Base-by-base conservation (phyloP, 2,329 filamentous ascomycete species). In the Curvularia lunata region DNA sequence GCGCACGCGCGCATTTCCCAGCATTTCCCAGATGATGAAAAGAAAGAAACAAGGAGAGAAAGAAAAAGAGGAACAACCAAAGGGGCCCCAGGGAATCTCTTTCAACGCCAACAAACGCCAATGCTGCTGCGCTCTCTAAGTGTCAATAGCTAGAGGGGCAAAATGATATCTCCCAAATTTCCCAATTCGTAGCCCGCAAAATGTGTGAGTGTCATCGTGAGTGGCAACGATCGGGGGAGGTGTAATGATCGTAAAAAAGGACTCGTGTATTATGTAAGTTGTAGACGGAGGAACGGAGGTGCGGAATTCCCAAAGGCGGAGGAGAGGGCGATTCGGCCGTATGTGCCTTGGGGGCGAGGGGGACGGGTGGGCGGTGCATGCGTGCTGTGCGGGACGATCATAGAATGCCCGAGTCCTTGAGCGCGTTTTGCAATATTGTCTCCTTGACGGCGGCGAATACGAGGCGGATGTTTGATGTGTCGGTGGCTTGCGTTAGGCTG, bases 391-490 rank as follows among this genome's bases (percentile, higher is more conserved):
- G 16, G 6, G 59, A 54, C 55, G 43, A 54, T 43, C 70, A 83
- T 69, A 99, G 86, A 77, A 99, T 98, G 67, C 95, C 95, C 21
- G 95, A 98, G 78, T 99, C 95, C 81, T 96, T 97, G 68, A 99
- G 85, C 47, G 95, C 95, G 77, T 99, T 99, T 79, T 98, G 96
- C 67, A 99, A 82, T 72, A 99, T 99, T 32, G 95, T 99, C 80
- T 99, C 95, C 78, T 99, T 99, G 59, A 99, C 95, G 8, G 95
- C 95, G 32, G 94, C 95, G 79, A 99, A 99, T 47, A 99, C 95
- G 37, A 99, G 85, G 65, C 95, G 91, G 72, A 99, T 97, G 74
- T 99, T 99, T 51, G 93, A 97, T 4, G 95, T 99, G 77, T 99
- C 95, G 63, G 95, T 99, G 45, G 95, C 95, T 89, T 99, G 95